Evolutionary conservation across 1,284 basidiomycete species (phyloP), one percentile per base, ranked within the genome.

Genomic region (Caloboletus inedulis): DNA sequence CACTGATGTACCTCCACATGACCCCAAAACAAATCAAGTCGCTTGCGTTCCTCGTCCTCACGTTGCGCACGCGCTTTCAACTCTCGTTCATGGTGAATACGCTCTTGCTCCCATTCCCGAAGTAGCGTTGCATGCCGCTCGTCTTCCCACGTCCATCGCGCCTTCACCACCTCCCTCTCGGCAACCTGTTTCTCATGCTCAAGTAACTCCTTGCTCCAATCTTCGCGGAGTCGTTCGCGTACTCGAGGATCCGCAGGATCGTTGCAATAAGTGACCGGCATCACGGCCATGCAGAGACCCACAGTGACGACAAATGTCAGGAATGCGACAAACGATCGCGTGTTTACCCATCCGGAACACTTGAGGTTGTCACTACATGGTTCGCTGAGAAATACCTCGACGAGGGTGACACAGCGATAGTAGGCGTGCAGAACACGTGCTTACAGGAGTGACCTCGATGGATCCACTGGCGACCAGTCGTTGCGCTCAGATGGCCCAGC

Each of bases 11-110:
- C 39, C 41, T 67, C 66, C 12, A 57, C 45, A 2, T 21, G 51
- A 10, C 31, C 52, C 64, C 65, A 65, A 36, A 52, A 64, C 48
- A 66, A 33, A 27, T 44, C 16, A 8, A 58, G 53, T 6, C 31
- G 46, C n/a, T 18, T 31, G 8, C 59, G 65, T 34, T 62, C 59
- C 3, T 68, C 61, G 35, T 64, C 62, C 43, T 65, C 66, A n/a
- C 21, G 63, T 12, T 31, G 41, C 3, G 43, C 40, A 12, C 59
- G 62, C 7, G 58, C 55, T 31, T 36, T 49, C 30, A 62, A 9
- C 19, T 51, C 54, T 3, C 3, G 21, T 16, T 53, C 53, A 36
- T 64, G 65, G 1, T 53, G 35, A 9, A 49, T 10, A 10, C 43
- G 51, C 30, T 65, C 62, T 21, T 48, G 40, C 10, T 51, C 34